Base-by-base conservation (phyloP, 306 rosid species). In the Carpinus fangiana region DNA sequence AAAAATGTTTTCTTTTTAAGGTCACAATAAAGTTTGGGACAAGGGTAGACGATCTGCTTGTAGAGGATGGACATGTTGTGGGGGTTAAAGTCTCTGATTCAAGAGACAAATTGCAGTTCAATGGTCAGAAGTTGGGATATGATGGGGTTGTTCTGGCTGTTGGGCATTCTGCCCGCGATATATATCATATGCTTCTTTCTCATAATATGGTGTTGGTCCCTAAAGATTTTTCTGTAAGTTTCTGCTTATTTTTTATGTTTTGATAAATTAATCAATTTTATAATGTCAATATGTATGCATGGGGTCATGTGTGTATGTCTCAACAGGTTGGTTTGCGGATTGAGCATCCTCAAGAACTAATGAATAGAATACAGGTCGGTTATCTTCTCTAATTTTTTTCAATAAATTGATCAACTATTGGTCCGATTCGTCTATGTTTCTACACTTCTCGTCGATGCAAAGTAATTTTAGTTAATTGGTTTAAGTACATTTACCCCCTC, bases 151-250 rank as follows among this genome's bases (percentile, higher is more conserved):
- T 95, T 85, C 86, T 95, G 82, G 98, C 98, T 36, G 97, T 95
- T 76, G 98, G 98, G 72, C 98, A 95, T 92, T 95, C 98, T 84
- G 98, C 98, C 43, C 96, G 98, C 53, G 98, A 95, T 84, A 73
- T 81, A 23, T 95, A 95, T 85, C 90, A 90, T 80, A 87, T 88
- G 86, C 98, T 95, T 87, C 82, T 86, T 83, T 87, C 93, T 80
- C 98, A 92, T 86, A 83, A 91, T 69, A 78, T 95, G 79, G 89
- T 83, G 74, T 83, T 95, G 91, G 78, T 85, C 57, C 96, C 96
- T 11, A 95, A 91, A 82, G 98, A 92, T 84, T 92, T 95, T 87
- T 55, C 98, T 56, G 98, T 95, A 83, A 88, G 98, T 92, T 82
- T 78, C 74, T 72, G 64, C 18, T 71, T 71, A 9, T 59, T 74